Base-by-base conservation (phyloP, 805 yeast species). In the Metschnikowia cubensis region DNA sequence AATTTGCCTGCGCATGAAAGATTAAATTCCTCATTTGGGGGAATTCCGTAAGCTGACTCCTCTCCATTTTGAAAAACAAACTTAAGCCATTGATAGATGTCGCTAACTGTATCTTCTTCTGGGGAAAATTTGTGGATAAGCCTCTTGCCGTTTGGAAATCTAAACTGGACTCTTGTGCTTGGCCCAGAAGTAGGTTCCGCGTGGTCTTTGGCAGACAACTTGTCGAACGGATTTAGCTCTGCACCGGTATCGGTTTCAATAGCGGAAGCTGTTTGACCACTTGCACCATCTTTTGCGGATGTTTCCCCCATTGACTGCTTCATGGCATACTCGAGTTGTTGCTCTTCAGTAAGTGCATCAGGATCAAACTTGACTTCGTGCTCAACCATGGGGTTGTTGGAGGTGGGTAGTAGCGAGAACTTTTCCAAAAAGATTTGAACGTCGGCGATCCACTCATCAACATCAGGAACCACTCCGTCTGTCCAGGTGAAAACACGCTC, bases 81-180 rank as follows among this genome's bases (percentile, higher is more conserved):
- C 66, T 92, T 92, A 22, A 86, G 79, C 62, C 80, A 81, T 58
- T 82, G 85, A 64, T 79, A 94, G 1, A 94, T 65, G 1, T 63
- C 66, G 3, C 71, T 51, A 0, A 94, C 89, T 3, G 76, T 71
- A 55, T 87, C 96, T 11, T 18, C 35, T 7, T 69, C 64, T 10
- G 78, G 60, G 7, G 69, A 67, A 58, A 92, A 87, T 50, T 88
- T 79, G 52, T 89, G 84, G 10, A 92, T 85, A 11, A 85, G 69
- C 50, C 97, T 75, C 42, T 83, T 78, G n/a, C 98, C 97, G 59
- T 85, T 89, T 15, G 91, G 94, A 29, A 88, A 79, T 51, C 97
- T 76, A n/a, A 94, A 78, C 67, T 94, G 98, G 22, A 94, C 79
- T 59, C 97, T 75, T 0, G 97, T 88, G 6, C 75, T 70, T 0